Percentiles rank a stretch among this genome's conserved stretches.
Conservation (phyloP, 2,329 filamentous ascomycete species). For the Ophiostoma ips region DNA sequence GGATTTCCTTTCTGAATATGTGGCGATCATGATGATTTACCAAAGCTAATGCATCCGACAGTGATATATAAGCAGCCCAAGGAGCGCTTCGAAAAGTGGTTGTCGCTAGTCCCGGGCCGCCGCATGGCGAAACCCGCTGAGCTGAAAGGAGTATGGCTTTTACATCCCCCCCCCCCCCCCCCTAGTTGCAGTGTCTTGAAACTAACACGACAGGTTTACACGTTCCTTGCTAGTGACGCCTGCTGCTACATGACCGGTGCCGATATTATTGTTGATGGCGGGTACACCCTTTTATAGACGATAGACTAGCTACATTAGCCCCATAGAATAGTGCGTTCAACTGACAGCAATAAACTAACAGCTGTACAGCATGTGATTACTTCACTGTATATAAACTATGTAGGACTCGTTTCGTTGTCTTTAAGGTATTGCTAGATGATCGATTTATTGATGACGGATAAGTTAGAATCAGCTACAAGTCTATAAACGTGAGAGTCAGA, state of each 20-base stretch:
- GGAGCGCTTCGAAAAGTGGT: slow-evolving; percentile 57
- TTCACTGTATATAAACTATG: no score
- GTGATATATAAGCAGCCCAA: slow-evolving; percentile 53
- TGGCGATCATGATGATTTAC: not conserved
- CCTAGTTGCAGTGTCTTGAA: not conserved
- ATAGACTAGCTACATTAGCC: not conserved
- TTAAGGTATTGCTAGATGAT: no score
- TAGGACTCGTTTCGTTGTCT: no score
- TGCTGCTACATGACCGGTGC: slow-evolving; percentile 8
- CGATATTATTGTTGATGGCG: slow-evolving; percentile 4
- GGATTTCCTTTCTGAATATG: not conserved
- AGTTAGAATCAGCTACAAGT: no score
- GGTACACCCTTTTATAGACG: not conserved
- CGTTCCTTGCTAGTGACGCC: slow-evolving; percentile 6
- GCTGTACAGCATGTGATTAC: no score
- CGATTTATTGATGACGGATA: no score
- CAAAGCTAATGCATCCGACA: not conserved
- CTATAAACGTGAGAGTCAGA: no score
- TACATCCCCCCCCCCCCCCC: no score
- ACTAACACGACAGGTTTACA: not conserved
- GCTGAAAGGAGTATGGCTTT: slow-evolving; percentile 32
- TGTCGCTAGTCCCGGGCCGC: slow-evolving; percentile 20
- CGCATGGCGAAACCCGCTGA: slow-evolving; percentile 41
- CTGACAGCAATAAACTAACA: no score
- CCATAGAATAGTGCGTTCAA: no score